A percentile compares a stretch with the other conserved stretches of the same genome.
Evolutionary conservation across 2,329 filamentous ascomycete species (phyloP).

Genomic region (Colletotrichum sansevieriae): DNA sequence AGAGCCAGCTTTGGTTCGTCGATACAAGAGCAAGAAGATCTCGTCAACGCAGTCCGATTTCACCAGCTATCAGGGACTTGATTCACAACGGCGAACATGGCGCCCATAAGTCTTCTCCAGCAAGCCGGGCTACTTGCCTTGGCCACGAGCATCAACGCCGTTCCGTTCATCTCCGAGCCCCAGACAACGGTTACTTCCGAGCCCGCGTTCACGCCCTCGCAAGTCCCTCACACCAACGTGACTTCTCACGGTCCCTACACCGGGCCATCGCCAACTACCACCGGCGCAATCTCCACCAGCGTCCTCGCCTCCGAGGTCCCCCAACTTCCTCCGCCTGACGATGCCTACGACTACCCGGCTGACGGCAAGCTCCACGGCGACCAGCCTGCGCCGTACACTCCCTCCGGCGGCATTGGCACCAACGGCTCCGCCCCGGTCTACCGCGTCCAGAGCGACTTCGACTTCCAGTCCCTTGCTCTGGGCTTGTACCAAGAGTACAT

Average conservation of each 20-base stretch:
- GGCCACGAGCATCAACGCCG: constrained; percentile 44
- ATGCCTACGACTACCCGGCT: constrained; percentile 77
- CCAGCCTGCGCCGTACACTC: constrained; percentile 79
- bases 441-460: constrained; percentile 83
- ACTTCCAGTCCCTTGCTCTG: constrained; percentile 82
- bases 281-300: constrained; percentile 73
- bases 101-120: constrained; percentile 21
- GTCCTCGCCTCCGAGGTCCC: constrained; percentile 70
- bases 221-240: constrained; percentile 63
- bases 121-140: constrained; percentile 43
- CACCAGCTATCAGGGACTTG: neutral
- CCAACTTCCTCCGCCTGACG: constrained; percentile 68
- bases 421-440: constrained; percentile 84
- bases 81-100: constrained; percentile 9
- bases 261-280: constrained; percentile 74
- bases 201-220: constrained; percentile 45
- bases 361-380: constrained; percentile 77
- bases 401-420: constrained; percentile 80
- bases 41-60: neutral
- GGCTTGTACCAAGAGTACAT: constrained; percentile 88
- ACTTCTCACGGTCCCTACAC: constrained; percentile 78
- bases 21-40: accelerated
- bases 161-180: constrained; percentile 52
- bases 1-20: neutral
- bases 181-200: constrained; percentile 52